phyloP scores from a whole-genome alignment of 2,329 filamentous ascomycete genomes.

The Colletotrichum filicis region DNA sequence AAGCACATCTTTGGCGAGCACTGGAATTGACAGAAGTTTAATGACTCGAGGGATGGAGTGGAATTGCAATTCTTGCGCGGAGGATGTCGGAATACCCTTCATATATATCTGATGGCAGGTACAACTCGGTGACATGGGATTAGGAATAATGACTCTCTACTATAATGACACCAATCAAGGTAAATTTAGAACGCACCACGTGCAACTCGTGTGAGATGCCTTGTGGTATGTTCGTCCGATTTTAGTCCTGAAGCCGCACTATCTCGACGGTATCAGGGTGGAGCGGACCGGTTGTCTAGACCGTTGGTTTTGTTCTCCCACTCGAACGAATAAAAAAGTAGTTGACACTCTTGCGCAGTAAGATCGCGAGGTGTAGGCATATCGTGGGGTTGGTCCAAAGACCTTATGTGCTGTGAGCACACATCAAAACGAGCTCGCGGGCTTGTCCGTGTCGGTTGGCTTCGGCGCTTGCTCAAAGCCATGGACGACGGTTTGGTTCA shows the following conservation, averaged over 20 bases:
- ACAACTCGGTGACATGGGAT: neutral
- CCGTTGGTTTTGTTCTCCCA: conserved; percentile 72
- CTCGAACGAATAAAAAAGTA: conserved; percentile 64
- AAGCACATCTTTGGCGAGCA: conserved; percentile 55
- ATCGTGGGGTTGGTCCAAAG: conserved; percentile 56
- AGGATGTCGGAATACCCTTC: conserved; percentile 6
- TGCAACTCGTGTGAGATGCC: neutral
- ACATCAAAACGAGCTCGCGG: neutral
- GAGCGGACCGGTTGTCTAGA: conserved; percentile 76
- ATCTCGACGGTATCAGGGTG: conserved; percentile 70
- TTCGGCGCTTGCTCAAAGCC: neutral
- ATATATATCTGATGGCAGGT: neutral
- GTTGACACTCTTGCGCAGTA: conserved; percentile 70
- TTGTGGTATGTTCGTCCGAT: conserved; percentile 64
- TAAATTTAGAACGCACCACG: neutral
- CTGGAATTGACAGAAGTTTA: neutral
- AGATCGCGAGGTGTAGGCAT: conserved; percentile 71
- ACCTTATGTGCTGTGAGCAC: neutral
- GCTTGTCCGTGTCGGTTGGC: neutral
- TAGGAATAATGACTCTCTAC: neutral
- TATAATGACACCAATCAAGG: neutral
- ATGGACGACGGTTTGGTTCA: neutral
- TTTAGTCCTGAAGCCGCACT: conserved; percentile 73
- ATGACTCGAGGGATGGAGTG: too few species aligned
- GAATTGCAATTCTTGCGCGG: neutral